These are phyloP conservation scores for Citrus reticulata DNA, from an alignment of 345 rosid species.

Conservation along the genomic window DNA sequence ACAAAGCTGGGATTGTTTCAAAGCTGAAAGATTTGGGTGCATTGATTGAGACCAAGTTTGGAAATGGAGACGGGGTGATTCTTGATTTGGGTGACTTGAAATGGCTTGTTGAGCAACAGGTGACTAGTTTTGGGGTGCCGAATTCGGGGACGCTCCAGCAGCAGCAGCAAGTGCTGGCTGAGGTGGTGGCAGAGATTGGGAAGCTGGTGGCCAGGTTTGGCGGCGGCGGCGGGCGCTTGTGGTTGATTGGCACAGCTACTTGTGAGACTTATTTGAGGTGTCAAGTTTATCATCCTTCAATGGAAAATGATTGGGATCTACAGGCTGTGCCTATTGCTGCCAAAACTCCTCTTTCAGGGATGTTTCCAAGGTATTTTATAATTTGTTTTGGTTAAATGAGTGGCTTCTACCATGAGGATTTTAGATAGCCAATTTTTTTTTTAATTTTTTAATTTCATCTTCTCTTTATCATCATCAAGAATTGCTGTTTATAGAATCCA, in stretches of 20 bases:
- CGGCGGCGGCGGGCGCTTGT: constrained; percentile 35
- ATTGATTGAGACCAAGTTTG: constrained; percentile 49
- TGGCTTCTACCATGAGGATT: not conserved
- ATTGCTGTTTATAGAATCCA: constrained; percentile 23
- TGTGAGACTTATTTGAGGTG: constrained; percentile 93
- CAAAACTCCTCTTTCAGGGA: constrained; percentile 48
- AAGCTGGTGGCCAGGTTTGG: constrained; percentile 49
- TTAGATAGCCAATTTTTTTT: not conserved
- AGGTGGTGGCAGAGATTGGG: constrained; percentile 59
- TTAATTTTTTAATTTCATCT: not conserved
- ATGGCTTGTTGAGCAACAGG: constrained; percentile 75
- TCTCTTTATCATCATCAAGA: not conserved
- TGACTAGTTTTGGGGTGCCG: not conserved
- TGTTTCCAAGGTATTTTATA: constrained; percentile 53
- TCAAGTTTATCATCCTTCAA: constrained; percentile 80
- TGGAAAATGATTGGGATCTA: constrained; percentile 96
- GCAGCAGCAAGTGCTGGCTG: constrained; percentile 35
- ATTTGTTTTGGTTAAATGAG: not conserved
- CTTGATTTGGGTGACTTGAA: constrained; percentile 89
- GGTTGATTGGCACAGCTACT: constrained; percentile 93
- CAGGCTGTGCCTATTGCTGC: constrained; percentile 86
- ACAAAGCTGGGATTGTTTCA: constrained; percentile 38
- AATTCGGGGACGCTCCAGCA: constrained; percentile 8
- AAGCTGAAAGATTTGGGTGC: constrained; percentile 57
- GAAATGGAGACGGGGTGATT: constrained; percentile 50